A percentile compares a stretch with the other conserved stretches of the same genome.
Conservation (phyloP, 176 grass and related monocot genomes). For the Lolium rigidum region DNA sequence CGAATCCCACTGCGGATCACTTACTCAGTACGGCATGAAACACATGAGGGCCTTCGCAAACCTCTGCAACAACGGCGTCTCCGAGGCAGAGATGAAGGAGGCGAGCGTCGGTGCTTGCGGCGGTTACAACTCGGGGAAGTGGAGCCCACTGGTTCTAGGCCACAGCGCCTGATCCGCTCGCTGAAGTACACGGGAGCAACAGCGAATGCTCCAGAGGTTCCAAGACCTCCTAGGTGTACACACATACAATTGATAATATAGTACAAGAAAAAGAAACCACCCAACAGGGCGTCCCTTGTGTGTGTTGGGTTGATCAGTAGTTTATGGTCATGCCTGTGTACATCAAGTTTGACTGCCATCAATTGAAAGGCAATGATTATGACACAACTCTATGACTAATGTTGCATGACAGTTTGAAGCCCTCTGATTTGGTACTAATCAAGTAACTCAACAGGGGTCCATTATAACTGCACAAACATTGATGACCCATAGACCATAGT, state of each 20-base stretch:
- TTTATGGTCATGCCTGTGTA: conserved; percentile 28
- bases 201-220: not conserved
- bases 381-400: conserved; percentile 17
- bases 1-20: conserved; percentile 76
- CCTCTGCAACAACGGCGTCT: conserved; percentile 72
- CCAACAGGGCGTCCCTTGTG: not conserved
- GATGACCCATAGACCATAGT: not conserved
- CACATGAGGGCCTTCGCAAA: conserved; percentile 84
- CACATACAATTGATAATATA: not conserved
- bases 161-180: conserved; percentile 64
- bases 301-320: conserved; percentile 6
- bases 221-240: not conserved
- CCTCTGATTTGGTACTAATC: not conserved
- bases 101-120: conserved; percentile 57
- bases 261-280: not conserved
- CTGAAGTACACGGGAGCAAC: not conserved
- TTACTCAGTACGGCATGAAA: conserved; percentile 95
- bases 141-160: conserved; percentile 58
- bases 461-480: conserved; percentile 21
- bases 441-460: not conserved
- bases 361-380: conserved; percentile 38
- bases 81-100: conserved; percentile 55
- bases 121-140: conserved; percentile 50
- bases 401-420: not conserved
- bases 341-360: conserved; percentile 25